Percentiles rank a stretch among this genome's conserved stretches.
phyloP scores from a whole-genome alignment of 2,329 filamentous ascomycete genomes.

The Aspergillus persii region DNA sequence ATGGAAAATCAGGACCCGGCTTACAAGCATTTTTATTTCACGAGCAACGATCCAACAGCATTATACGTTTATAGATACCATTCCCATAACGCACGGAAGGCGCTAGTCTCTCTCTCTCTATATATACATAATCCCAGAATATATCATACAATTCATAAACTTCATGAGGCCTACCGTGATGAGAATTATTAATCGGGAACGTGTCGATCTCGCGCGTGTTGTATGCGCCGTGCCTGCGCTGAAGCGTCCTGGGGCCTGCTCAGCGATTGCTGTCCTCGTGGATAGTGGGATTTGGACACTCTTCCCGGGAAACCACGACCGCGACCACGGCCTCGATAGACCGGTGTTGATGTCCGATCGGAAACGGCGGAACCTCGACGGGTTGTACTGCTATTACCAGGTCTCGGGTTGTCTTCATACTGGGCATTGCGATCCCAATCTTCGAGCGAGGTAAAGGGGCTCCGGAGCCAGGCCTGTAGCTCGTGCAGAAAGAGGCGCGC shows the following conservation, averaged over 20 bases:
- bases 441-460: constrained; percentile 68
- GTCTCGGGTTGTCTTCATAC: constrained; percentile 51
- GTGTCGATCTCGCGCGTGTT: constrained; percentile 33
- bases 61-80: constrained; percentile 19
- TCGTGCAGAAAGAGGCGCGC: constrained; percentile 80
- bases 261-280: constrained; percentile 9
- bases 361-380: constrained; percentile 4
- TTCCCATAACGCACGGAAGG: constrained; percentile 3
- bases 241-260: constrained; percentile 15
- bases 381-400: background rate
- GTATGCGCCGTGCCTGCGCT: constrained; percentile 24
- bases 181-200: constrained; percentile 27
- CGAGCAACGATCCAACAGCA: constrained; percentile 18
- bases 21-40: constrained; percentile 12
- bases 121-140: constrained; percentile 8
- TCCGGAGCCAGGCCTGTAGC: constrained; percentile 75
- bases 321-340: constrained; percentile 16
- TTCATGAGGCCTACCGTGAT: background rate
- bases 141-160: constrained; percentile 4
- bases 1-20: background rate
- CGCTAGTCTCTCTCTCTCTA: background rate
- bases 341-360: constrained; percentile 24
- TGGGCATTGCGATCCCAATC: constrained; percentile 82
- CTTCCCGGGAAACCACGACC: constrained; percentile 21
- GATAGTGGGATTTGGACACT: constrained; percentile 24